Evolutionary conservation across 148 eudicot species (phyloP).

Genomic region (Camellia japonica): DNA sequence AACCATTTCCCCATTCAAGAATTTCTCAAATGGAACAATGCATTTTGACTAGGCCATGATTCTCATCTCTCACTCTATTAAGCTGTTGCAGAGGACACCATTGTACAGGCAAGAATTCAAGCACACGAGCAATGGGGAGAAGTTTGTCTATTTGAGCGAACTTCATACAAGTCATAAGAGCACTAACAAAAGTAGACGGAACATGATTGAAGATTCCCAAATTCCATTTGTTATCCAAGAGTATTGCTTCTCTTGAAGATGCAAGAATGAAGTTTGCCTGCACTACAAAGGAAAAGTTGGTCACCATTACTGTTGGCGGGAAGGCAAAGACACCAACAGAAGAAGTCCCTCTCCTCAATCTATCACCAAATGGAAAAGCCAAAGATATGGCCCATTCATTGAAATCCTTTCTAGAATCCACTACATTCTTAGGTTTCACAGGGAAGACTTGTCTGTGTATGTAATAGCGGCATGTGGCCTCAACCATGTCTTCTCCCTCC

Average conservation of each 20-base stretch:
- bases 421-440: conserved; percentile 29
- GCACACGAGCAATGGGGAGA: conserved; percentile 14
- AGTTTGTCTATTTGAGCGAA: conserved; percentile 14
- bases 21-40: conserved; percentile 41
- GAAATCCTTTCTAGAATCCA: conserved; percentile 31
- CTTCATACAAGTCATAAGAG: conserved; percentile 32
- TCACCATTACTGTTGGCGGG: conserved; percentile 47
- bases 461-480: conserved; percentile 35
- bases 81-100: conserved; percentile 28
- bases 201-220: conserved; percentile 36
- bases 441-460: conserved; percentile 45
- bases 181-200: conserved; percentile 27
- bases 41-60: conserved; percentile 7
- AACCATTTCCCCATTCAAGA: conserved; percentile 12
- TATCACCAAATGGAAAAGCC: conserved; percentile 44
- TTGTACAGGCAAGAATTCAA: conserved; percentile 28
- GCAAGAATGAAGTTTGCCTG: conserved; percentile 51
- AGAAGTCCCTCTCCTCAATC: conserved; percentile 38
- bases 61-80: conserved; percentile 25
- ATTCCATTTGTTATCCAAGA: conserved; percentile 46
- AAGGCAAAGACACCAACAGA: conserved; percentile 43
- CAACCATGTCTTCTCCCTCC: conserved; percentile 20
- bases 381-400: conserved; percentile 37
- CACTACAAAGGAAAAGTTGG: conserved; percentile 48
- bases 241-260: conserved; percentile 44